Base-by-base conservation (phyloP, 306 rosid genomes). In the Alnus glutinosa region DNA sequence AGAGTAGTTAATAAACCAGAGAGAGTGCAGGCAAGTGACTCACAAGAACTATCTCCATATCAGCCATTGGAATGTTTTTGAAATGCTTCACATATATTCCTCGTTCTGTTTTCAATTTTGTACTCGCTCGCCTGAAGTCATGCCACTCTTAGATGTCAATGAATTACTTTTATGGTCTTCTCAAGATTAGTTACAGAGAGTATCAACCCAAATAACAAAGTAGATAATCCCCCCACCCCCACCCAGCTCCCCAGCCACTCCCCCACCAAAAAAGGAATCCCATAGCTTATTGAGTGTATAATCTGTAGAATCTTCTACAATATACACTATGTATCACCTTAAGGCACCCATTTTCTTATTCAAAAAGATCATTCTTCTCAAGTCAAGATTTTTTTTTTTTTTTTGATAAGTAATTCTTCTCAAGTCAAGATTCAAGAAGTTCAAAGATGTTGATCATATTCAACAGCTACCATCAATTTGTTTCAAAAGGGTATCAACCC, bases 31-130 rank as follows among this genome's bases (percentile, higher is more conserved):
- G 70, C 39, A 44, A 75, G 75, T 61, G 77, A 87, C 97, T 90
- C 89, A 92, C 98, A 71, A 92, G 97, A 85, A 94, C 97, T 77
- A 94, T 88, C 83, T 94, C 98, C 98, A 94, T 57, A 85, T 94
- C 98, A 75, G 97, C 98, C 98, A 94, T 92, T 64, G 97, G 98
- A 79, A 94, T 94, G 83, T 75, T 88, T 71, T 76, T 88, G 85
- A 94, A 94, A 90, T 94, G 97, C 91, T 94, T 94, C 79, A 94
- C 92, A 77, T 61, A 84, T 86, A 94, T 86, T 83, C 93, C 98
- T 34, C 98, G 83, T 36, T 94, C 97, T 78, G 15, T 1, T 57
- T 87, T 84, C 1, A 86, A 73, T 50, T 70, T 70, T 32, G 90
- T 52, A 83, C 89, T 78, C 7, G 88, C 88, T 86, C 23, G 86